Conservation (phyloP, 2,329 filamentous ascomycete species). For the Trematosphaeria pertusa region DNA sequence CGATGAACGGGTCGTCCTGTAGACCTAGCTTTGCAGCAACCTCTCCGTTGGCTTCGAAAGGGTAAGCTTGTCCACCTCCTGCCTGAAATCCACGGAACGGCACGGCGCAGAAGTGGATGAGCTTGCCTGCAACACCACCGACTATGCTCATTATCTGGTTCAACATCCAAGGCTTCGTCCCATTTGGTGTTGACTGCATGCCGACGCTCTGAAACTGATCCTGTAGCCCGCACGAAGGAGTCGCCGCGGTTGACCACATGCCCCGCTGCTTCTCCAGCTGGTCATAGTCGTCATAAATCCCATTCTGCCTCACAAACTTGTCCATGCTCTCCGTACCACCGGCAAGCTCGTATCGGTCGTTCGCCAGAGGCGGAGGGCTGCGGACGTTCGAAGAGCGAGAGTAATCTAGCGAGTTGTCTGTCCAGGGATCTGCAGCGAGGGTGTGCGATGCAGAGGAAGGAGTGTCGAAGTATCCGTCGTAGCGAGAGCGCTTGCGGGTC, state of each 20-base stretch:
- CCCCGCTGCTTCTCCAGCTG: slow-evolving; percentile 45
- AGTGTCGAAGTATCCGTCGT: slow-evolving; percentile 16
- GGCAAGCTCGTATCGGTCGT: slow-evolving; percentile 59
- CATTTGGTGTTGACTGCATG: slow-evolving; percentile 26
- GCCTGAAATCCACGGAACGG: slow-evolving; percentile 87
- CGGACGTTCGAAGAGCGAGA: slow-evolving; percentile 32
- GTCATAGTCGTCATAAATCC: slow-evolving; percentile 53
- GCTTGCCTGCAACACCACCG: slow-evolving; percentile 74
- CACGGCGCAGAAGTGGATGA: slow-evolving; percentile 81
- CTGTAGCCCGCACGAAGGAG: slow-evolving; percentile 25
- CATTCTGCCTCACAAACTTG: slow-evolving; percentile 43
- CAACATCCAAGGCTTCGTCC: slow-evolving; percentile 34
- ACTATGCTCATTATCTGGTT: slow-evolving; percentile 65
- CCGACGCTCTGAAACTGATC: slow-evolving; percentile 18
- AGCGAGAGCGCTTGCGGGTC: slow-evolving; percentile 41
- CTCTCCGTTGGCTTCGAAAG: slow-evolving; percentile 53
- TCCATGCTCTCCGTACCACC: slow-evolving; percentile 59
- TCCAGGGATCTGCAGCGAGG: slow-evolving; percentile 26
- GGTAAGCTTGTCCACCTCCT: slow-evolving; percentile 78
- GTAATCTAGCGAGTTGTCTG: slow-evolving; percentile 19
- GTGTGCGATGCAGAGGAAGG: slow-evolving; percentile 19
- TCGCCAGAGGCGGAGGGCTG: slow-evolving; percentile 56
- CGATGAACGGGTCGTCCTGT: slow-evolving; percentile 27
- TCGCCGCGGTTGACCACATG: slow-evolving; percentile 43
- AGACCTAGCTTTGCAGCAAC: slow-evolving; percentile 32